Conservation (phyloP, 2,329 filamentous ascomycete species). For the Talaromyces sp. region DNA sequence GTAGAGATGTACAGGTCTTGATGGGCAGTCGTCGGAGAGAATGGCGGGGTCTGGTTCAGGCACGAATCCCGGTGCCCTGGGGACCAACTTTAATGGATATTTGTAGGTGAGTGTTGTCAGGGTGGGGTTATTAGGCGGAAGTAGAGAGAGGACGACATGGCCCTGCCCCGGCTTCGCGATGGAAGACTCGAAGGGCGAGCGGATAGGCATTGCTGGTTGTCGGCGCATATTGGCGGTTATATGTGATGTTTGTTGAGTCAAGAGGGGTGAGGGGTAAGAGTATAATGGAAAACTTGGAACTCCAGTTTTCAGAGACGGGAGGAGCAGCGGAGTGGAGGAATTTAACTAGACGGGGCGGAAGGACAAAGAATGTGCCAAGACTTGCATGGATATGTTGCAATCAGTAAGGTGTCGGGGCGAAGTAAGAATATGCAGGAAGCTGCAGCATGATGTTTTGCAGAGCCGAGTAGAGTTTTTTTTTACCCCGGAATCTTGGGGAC, state of each 20-base stretch:
- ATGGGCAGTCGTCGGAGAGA: conserved; percentile 32
- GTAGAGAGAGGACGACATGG: conserved; percentile 69
- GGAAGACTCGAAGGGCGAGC: conserved; percentile 76
- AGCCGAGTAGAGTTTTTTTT: conserved; percentile 4
- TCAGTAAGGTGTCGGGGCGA: conserved; percentile 10
- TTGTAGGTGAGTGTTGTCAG: conserved; percentile 80
- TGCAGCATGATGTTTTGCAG: conserved; percentile 19
- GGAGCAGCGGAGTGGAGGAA: not conserved
- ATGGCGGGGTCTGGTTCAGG: conserved; percentile 45
- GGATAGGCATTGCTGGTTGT: conserved; percentile 37
- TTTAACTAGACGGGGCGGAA: conserved; percentile 12
- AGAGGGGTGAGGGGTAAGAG: no score
- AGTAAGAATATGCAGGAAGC: conserved; percentile 8
- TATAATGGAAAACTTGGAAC: conserved; percentile 8
- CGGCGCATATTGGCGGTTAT: conserved; percentile 20
- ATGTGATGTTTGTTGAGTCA: no score
- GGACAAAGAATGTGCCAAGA: conserved; percentile 15
- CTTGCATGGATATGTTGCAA: conserved; percentile 6
- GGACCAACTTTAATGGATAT: conserved; percentile 92
- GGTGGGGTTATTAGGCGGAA: conserved; percentile 71
- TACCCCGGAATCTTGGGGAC: conserved; percentile 22
- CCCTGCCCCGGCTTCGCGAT: conserved; percentile 77
- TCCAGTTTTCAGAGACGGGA: conserved; percentile 3
- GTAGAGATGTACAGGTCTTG: conserved; percentile 74
- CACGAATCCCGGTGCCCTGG: conserved; percentile 69